A percentile compares a stretch with the other conserved stretches of the same genome.
Evolutionary conservation across 2,329 filamentous ascomycete species (phyloP).

Genomic region (Cladosporium sp.): DNA sequence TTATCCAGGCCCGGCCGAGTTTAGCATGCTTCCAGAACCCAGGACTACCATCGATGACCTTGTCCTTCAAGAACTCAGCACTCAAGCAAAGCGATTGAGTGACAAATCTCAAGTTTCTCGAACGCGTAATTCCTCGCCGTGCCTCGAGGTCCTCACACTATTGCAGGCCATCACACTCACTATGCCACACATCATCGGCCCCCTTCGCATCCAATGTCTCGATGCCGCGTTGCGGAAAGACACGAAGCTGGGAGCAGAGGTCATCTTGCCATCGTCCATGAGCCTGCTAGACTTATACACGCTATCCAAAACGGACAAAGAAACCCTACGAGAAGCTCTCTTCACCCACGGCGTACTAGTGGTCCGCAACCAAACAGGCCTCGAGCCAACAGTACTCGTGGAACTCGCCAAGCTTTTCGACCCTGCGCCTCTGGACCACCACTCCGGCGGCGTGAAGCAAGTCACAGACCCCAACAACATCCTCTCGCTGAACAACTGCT

Average conservation of each 20-base stretch:
- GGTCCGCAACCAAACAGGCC: slow-evolving; percentile 23
- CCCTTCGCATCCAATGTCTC: slow-evolving; percentile 16
- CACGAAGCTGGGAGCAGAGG: slow-evolving; percentile 24
- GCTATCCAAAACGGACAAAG: slow-evolving; percentile 21
- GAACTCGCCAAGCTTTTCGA: slow-evolving; percentile 27
- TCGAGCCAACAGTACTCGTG: slow-evolving; percentile 22
- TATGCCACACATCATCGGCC: slow-evolving; percentile 22
- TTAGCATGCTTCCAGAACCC: background rate
- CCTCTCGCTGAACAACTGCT: slow-evolving; percentile 17
- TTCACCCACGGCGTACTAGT: slow-evolving; percentile 27
- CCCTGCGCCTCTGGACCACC: slow-evolving; percentile 22
- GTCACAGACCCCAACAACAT: slow-evolving; percentile 24
- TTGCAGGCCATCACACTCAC: background rate
- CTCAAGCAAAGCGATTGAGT: background rate
- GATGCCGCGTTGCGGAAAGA: slow-evolving; percentile 20
- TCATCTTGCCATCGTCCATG: slow-evolving; percentile 19
- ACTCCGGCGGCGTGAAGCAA: slow-evolving; percentile 27
- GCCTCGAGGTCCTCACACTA: background rate
- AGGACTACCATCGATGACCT: background rate
- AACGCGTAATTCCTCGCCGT: background rate
- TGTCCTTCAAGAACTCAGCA: background rate
- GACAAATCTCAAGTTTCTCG: no score
- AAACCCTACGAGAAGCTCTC: slow-evolving; percentile 22
- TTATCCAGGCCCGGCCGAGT: background rate
- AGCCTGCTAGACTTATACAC: slow-evolving; percentile 17